These are phyloP conservation scores for Cladosporium sphaerospermum DNA, from an alignment of 2,329 filamentous ascomycete species.

Conservation along the genomic window DNA sequence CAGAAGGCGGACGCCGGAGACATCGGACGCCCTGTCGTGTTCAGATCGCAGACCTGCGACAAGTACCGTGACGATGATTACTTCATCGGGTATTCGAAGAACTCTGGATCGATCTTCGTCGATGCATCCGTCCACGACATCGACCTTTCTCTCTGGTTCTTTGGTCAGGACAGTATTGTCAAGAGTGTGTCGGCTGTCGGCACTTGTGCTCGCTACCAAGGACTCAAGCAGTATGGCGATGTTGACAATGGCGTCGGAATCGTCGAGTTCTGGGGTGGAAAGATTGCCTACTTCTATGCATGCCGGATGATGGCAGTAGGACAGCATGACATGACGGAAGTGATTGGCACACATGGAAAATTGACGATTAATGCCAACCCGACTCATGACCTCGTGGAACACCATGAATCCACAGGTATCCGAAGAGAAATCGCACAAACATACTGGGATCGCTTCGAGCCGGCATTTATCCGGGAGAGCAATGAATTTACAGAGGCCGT, in stretches of 20 bases:
- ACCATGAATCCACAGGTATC: slow-evolving; percentile 49
- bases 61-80: slow-evolving; percentile 59
- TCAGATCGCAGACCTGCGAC: slow-evolving; percentile 63
- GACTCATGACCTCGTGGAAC: slow-evolving; percentile 48
- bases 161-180: slow-evolving; percentile 48
- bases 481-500: slow-evolving; percentile 57
- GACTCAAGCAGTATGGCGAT: slow-evolving; percentile 52
- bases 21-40: slow-evolving; percentile 55
- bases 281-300: slow-evolving; percentile 59
- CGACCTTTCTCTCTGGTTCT: slow-evolving; percentile 59
- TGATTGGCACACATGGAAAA: slow-evolving; percentile 62
- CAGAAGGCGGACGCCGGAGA: slow-evolving; percentile 46
- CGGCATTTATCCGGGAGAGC: slow-evolving; percentile 58
- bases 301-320: slow-evolving; percentile 63
- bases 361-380: slow-evolving; percentile 56
- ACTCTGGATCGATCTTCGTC: slow-evolving; percentile 63
- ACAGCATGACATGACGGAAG: slow-evolving; percentile 61
- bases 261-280: slow-evolving; percentile 59
- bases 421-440: slow-evolving; percentile 54
- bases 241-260: slow-evolving; percentile 59
- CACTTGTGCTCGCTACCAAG: slow-evolving; percentile 55
- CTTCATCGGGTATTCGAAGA: slow-evolving; percentile 62
- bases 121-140: slow-evolving; percentile 68
- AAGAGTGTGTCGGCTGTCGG: slow-evolving; percentile 53
- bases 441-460: slow-evolving; percentile 58